A percentile compares a stretch with the other conserved stretches of the same genome.
These are phyloP conservation scores for Dunaliella primolecta DNA, from an alignment of 139 green algal species.

Conservation along the genomic window DNA sequence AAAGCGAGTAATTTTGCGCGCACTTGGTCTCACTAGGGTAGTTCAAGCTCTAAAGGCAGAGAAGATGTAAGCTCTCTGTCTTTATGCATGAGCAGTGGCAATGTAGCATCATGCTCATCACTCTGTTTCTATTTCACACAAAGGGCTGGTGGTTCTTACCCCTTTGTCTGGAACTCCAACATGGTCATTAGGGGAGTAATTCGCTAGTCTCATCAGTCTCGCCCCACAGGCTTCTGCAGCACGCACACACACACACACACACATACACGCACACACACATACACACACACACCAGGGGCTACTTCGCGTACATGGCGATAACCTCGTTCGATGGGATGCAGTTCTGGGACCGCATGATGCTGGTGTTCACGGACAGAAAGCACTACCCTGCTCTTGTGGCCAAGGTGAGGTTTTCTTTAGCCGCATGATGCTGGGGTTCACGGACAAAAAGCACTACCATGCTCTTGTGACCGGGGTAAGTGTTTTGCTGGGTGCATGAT, in stretches of 20 bases:
- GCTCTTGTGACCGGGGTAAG: not conserved
- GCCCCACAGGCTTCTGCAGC: not conserved
- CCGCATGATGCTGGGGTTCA: conserved; percentile 64
- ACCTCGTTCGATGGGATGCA: conserved; percentile 54
- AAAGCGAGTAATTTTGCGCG: too few species aligned
- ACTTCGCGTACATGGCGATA: conserved; percentile 89
- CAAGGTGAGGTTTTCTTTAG: too few species aligned
- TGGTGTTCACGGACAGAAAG: conserved; percentile 61
- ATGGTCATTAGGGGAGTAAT: too few species aligned
- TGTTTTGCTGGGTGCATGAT: conserved; percentile 26
- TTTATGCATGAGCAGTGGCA: too few species aligned
- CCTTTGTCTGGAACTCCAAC: not conserved
- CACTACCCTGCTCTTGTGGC: too few species aligned
- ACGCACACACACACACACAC: not conserved
- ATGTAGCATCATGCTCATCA: too few species aligned
- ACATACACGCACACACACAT: not conserved
- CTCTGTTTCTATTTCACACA: too few species aligned
- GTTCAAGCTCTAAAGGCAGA: too few species aligned
- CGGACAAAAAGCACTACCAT: conserved; percentile 39
- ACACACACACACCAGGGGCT: conserved; percentile 50
- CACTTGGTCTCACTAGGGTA: too few species aligned
- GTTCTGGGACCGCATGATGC: conserved; percentile 67
- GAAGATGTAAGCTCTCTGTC: too few species aligned
- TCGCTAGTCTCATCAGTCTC: not conserved
- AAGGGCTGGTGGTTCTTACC: too few species aligned